Percentiles rank a stretch among this genome's conserved stretches.
Evolutionary conservation across 805 yeast genomes (phyloP).

Genomic region (Candida loeiensis): DNA sequence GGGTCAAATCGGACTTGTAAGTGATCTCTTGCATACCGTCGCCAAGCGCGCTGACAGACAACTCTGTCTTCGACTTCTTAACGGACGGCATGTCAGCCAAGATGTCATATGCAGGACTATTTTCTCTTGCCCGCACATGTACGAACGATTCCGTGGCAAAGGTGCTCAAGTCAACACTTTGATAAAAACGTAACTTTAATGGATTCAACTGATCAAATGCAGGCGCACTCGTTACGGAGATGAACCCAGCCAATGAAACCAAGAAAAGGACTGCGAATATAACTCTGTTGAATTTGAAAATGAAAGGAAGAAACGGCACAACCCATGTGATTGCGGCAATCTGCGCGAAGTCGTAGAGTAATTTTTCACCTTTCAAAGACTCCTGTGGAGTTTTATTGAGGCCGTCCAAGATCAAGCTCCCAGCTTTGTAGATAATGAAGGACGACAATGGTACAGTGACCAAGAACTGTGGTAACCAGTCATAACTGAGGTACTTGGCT

Average conservation of each 20-base stretch:
- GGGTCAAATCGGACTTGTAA: slow-evolving; percentile 50
- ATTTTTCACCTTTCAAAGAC: slow-evolving; percentile 41
- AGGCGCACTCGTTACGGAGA: slow-evolving; percentile 31
- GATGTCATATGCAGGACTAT: slow-evolving; percentile 41
- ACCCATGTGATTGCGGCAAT: slow-evolving; percentile 29
- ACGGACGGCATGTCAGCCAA: slow-evolving; percentile 64
- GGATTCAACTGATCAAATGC: slow-evolving; percentile 69
- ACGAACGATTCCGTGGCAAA: slow-evolving; percentile 34
- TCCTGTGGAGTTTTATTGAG: slow-evolving; percentile 72
- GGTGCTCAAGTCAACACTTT: slow-evolving; percentile 49
- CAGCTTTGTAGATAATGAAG: slow-evolving; percentile 50
- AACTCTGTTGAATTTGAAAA: slow-evolving; percentile 60
- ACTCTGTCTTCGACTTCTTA: slow-evolving; percentile 27
- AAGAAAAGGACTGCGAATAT: slow-evolving; percentile 40
- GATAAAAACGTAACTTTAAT: slow-evolving; percentile 67
- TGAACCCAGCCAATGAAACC: slow-evolving; percentile 25
- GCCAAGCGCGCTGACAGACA: slow-evolving; percentile 33
- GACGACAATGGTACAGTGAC: slow-evolving; percentile 63
- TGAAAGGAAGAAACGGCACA: slow-evolving; percentile 61
- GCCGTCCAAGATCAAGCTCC: slow-evolving; percentile 59
- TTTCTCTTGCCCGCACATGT: slow-evolving; percentile 49
- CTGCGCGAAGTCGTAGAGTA: slow-evolving; percentile 28
- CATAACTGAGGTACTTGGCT: slow-evolving; percentile 54
- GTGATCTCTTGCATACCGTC: slow-evolving; percentile 54
- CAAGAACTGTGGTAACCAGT: slow-evolving; percentile 77